A percentile compares a stretch with the other conserved stretches of the same genome.
These are phyloP conservation scores for Uronychia binucleata DNA, from an alignment of 73 alveolate genomes.

Conservation along the genomic window DNA sequence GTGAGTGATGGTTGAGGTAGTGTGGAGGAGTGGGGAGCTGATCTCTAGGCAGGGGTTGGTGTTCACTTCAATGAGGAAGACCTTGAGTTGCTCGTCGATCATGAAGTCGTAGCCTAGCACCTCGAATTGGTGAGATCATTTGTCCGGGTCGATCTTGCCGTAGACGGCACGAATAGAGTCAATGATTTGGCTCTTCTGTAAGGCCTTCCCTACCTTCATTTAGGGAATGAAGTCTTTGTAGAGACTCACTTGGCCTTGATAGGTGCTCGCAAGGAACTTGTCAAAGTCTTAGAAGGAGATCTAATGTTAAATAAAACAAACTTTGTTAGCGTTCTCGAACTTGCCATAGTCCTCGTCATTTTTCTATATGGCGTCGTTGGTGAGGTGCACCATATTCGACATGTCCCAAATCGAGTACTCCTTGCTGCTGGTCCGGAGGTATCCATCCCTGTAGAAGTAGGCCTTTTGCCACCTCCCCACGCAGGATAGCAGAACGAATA, in stretches of 20 bases:
- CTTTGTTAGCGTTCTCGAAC: conserved; percentile 84
- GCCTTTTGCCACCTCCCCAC: conserved; percentile 58
- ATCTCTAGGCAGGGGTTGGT: too few relatives aligned
- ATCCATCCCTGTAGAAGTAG: conserved; percentile 78
- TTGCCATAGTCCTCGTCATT: conserved; percentile 80
- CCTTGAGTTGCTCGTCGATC: too few relatives aligned
- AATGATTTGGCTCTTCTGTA: too few relatives aligned
- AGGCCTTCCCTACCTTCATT: too few relatives aligned
- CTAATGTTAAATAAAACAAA: conserved; percentile 42
- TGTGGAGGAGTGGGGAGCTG: too few relatives aligned
- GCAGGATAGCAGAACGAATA: conserved; percentile 67
- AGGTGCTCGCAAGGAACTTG: conserved; percentile 52
- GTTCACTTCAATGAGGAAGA: too few relatives aligned
- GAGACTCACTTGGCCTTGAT: conserved; percentile 8
- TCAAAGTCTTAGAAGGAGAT: conserved; percentile 60
- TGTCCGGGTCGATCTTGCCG: too few relatives aligned
- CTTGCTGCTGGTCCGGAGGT: conserved; percentile 70
- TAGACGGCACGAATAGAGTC: too few relatives aligned
- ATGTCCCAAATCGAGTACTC: conserved; percentile 60
- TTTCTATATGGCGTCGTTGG: conserved; percentile 87
- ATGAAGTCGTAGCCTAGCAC: too few relatives aligned
- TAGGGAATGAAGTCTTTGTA: neutral
- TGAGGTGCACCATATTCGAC: conserved; percentile 71
- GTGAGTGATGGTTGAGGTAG: too few relatives aligned
- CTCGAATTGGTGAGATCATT: too few relatives aligned